Conservation (phyloP, 441 rosid genomes). For the Lepidium campestre region DNA sequence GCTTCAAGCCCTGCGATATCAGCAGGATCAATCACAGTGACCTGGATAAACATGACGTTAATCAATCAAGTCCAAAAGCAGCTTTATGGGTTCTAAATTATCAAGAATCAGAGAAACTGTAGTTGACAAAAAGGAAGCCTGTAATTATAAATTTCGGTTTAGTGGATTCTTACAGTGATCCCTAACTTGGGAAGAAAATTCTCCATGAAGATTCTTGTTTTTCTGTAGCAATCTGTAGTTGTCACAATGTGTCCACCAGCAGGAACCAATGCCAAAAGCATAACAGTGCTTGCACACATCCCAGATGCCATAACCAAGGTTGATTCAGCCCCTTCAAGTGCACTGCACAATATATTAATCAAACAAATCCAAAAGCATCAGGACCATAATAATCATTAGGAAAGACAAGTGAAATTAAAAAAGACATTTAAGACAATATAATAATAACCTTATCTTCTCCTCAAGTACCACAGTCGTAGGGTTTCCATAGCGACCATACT, state of each 20-base stretch:
- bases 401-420: neutral
- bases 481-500: slow-evolving; percentile 98
- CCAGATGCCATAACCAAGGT: slow-evolving; percentile 95
- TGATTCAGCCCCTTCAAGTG: slow-evolving; percentile 95
- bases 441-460: slow-evolving; percentile 74
- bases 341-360: slow-evolving; percentile 39
- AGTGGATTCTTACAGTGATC: slow-evolving; percentile 46
- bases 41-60: slow-evolving; percentile 44
- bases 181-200: slow-evolving; percentile 90
- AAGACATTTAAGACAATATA: neutral
- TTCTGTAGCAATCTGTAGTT: slow-evolving; percentile 95
- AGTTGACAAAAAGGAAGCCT: neutral
- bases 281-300: slow-evolving; percentile 89
- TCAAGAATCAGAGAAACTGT: neutral
- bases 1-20: slow-evolving; percentile 71
- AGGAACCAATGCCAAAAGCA: slow-evolving; percentile 94
- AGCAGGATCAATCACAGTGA: slow-evolving; percentile 92
- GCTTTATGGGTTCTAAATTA: neutral
- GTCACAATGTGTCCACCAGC: slow-evolving; percentile 95
- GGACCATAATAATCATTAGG: neutral
- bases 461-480: slow-evolving; percentile 84
- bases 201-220: slow-evolving; percentile 95
- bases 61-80: neutral
- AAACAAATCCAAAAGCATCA: slow-evolving; percentile 1
- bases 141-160: neutral